A percentile compares a stretch with the other conserved stretches of the same genome.
phyloP scores from a whole-genome alignment of 306 rosid species.

The Prinsepia uniflora region DNA sequence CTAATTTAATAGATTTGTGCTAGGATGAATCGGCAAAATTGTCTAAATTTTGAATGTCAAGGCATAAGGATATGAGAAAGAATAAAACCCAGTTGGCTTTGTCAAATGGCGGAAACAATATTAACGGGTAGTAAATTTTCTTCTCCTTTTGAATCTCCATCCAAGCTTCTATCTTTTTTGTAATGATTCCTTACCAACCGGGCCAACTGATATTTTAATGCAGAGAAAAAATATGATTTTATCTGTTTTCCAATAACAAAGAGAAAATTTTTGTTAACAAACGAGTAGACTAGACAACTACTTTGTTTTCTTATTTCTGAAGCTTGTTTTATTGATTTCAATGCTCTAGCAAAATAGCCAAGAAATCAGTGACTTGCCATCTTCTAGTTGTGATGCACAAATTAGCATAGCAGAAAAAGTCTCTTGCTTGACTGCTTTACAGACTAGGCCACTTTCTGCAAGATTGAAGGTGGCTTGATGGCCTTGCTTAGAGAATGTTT shows the following conservation, averaged over 20 bases:
- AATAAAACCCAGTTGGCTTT: no score
- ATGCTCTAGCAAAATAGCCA: conserved; percentile 31
- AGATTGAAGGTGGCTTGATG: conserved; percentile 66
- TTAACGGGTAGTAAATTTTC: no score
- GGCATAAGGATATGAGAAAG: no score
- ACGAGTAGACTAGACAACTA: background rate
- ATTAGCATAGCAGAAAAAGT: conserved; percentile 36
- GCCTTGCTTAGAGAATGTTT: conserved; percentile 56
- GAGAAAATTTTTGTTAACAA: background rate
- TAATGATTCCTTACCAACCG: no score
- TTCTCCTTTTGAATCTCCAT: no score
- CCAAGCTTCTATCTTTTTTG: no score
- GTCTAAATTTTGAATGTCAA: no score
- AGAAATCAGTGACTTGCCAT: conserved; percentile 15
- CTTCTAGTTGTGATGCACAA: conserved; percentile 23
- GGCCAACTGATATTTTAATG: no score
- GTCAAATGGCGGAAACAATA: no score
- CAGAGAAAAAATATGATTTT: background rate
- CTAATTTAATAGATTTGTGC: no score
- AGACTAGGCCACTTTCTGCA: conserved; percentile 39
- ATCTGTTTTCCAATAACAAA: background rate
- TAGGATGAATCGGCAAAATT: no score
- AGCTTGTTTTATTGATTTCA: background rate
- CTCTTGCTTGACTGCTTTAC: conserved; percentile 54
- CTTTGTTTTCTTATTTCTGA: background rate